phyloP scores from a whole-genome alignment of 2,329 filamentous ascomycete genomes.

The Tolypocladium sp. region DNA sequence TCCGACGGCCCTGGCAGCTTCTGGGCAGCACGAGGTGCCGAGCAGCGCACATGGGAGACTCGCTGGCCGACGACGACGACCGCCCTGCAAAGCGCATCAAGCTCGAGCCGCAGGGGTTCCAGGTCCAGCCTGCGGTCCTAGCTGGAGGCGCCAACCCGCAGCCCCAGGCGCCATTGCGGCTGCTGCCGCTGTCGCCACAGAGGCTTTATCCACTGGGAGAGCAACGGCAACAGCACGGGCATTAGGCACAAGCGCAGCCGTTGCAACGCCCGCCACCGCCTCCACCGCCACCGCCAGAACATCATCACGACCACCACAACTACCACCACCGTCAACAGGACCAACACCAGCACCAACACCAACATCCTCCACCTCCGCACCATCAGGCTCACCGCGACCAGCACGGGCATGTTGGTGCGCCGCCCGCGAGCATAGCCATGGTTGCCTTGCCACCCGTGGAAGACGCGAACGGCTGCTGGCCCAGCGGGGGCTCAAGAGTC shows the following conservation, averaged over 20 bases:
- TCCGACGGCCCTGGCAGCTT: background rate
- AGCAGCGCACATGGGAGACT: constrained; percentile 8
- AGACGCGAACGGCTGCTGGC: background rate
- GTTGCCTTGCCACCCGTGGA: background rate
- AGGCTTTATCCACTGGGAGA: background rate
- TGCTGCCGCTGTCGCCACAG: background rate
- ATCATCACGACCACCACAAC: background rate
- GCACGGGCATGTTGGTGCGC: background rate
- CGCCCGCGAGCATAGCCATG: background rate
- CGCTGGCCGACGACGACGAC: constrained; percentile 5
- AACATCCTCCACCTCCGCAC: background rate
- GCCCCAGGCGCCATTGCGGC: background rate
- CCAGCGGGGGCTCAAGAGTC: background rate
- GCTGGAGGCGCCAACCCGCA: background rate
- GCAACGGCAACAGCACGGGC: background rate
- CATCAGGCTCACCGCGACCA: background rate
- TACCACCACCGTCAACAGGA: background rate
- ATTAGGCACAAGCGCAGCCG: background rate
- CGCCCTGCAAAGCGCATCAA: constrained; percentile 14
- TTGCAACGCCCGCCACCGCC: background rate
- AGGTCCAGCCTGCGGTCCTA: background rate
- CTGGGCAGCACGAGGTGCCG: background rate
- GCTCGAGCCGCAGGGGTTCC: constrained; percentile 2
- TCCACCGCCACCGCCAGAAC: background rate
- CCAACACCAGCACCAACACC: background rate